phyloP scores from a whole-genome alignment of 495 filamentous ascomycete species.

The Copromyces sp. region DNA sequence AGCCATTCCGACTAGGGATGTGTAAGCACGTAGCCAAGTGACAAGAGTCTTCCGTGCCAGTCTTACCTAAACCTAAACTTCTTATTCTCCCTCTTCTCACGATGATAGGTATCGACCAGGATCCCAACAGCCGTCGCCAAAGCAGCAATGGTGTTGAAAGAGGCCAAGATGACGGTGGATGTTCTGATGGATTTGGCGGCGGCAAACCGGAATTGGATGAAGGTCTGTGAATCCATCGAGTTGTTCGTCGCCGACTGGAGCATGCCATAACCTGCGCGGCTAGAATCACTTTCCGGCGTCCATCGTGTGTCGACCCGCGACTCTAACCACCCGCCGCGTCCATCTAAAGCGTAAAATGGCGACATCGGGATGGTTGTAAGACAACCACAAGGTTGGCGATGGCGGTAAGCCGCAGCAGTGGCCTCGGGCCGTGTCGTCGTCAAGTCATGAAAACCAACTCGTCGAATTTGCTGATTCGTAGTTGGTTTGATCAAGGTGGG shows the following conservation, averaged over 20 bases:
- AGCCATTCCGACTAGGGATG: conserved; percentile 18
- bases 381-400: conserved; percentile 28
- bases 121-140: conserved; percentile 37
- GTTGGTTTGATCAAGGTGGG: conserved; percentile 19
- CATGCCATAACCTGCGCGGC: conserved; percentile 15
- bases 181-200: conserved; percentile 38
- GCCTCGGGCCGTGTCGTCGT: conserved; percentile 28
- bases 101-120: conserved; percentile 31
- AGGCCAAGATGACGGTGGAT: conserved; percentile 38
- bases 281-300: conserved; percentile 11
- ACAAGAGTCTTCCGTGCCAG: not conserved
- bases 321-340: conserved; percentile 28
- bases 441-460: conserved; percentile 37
- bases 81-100: conserved; percentile 25
- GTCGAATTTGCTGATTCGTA: conserved; percentile 22
- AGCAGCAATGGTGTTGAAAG: conserved; percentile 38
- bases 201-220: conserved; percentile 33
- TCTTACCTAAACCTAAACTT: conserved; percentile 22
- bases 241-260: conserved; percentile 29
- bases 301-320: conserved; percentile 28
- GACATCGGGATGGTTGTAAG: conserved; percentile 22
- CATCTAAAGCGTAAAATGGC: conserved; percentile 23
- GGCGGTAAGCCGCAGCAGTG: conserved; percentile 35
- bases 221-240: conserved; percentile 16
- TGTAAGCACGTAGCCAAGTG: conserved; percentile 6